Conservation (phyloP, 176 grass and related monocot species). For the Areca catechu region DNA sequence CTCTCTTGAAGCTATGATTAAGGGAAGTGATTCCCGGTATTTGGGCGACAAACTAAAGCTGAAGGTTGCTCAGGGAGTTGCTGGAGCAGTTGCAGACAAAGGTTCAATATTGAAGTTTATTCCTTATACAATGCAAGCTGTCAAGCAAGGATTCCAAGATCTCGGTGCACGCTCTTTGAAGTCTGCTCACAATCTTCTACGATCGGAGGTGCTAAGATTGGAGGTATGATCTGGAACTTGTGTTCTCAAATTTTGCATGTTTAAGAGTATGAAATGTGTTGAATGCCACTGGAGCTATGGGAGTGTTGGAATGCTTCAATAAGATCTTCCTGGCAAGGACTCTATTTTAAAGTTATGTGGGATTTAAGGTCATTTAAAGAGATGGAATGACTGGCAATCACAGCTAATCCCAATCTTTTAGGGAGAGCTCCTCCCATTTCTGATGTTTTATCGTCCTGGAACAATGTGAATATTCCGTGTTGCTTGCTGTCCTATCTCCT, state of each 20-base stretch:
- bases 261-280: no score
- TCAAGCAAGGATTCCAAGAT: constrained; percentile 95
- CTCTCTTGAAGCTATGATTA: constrained; percentile 88
- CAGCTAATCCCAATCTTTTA: no score
- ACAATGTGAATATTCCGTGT: no score
- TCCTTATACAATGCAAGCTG: constrained; percentile 95
- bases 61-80: constrained; percentile 84
- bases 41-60: constrained; percentile 77
- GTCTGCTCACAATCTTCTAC: constrained; percentile 71
- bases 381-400: no score
- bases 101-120: constrained; percentile 90
- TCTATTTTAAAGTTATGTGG: no score
- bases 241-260: constrained; percentile 1
- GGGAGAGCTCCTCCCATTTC: no score
- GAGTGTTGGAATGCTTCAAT: no score
- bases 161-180: constrained; percentile 74
- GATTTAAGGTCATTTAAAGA: no score
- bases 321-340: no score
- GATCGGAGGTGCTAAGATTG: constrained; percentile 52
- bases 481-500: no score
- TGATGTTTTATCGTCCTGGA: no score
- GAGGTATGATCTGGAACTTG: constrained; percentile 41
- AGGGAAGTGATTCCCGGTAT: constrained; percentile 80
- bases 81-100: constrained; percentile 86
- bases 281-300: no score